Conservation (phyloP, 805 yeast species). For the Candida fluviatilis region DNA sequence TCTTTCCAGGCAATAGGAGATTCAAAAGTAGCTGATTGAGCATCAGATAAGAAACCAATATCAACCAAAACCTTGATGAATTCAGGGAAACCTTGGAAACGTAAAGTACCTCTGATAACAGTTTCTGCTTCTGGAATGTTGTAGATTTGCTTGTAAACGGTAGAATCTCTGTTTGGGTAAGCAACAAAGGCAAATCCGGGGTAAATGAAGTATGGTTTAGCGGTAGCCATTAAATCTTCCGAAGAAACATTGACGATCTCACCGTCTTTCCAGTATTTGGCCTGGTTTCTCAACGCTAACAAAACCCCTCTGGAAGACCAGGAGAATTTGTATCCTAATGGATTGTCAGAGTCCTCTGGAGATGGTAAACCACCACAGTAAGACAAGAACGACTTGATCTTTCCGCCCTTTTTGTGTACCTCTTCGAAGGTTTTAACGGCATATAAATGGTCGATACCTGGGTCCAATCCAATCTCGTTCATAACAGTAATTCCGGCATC, state of each 20-base stretch:
- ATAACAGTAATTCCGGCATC: slow-evolving; percentile 95
- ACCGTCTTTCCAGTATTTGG: slow-evolving; percentile 86
- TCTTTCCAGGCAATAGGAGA: slow-evolving; percentile 76
- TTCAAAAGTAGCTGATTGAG: slow-evolving; percentile 55
- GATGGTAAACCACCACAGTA: slow-evolving; percentile 99
- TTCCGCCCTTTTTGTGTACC: slow-evolving; percentile 87
- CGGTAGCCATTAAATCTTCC: slow-evolving; percentile 91
- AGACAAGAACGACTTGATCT: slow-evolving; percentile 88
- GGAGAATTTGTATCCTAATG: slow-evolving; percentile 97
- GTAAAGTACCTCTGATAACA: slow-evolving; percentile 92
- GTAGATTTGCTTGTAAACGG: slow-evolving; percentile 87
- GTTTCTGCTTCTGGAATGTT: slow-evolving; percentile 96
- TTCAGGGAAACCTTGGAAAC: slow-evolving; percentile 99
- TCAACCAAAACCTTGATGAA: slow-evolving; percentile 94
- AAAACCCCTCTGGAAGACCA: slow-evolving; percentile 99
- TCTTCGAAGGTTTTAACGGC: slow-evolving; percentile 98
- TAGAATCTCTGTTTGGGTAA: slow-evolving; percentile 98
- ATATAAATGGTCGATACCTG: slow-evolving; percentile 97
- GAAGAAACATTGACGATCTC: slow-evolving; percentile 73
- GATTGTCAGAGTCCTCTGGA: slow-evolving; percentile 96
- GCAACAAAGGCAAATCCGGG: slow-evolving; percentile 94
- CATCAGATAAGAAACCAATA: slow-evolving; percentile 86
- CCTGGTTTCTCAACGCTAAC: slow-evolving; percentile 91
- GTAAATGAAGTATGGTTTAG: slow-evolving; percentile 91
- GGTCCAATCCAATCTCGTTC: slow-evolving; percentile 99